Evolutionary conservation across 2,329 filamentous ascomycete species (phyloP), one percentile per base, ranked within the genome.

Genomic region (Stagonosporopsis chrysanthemi): DNA sequence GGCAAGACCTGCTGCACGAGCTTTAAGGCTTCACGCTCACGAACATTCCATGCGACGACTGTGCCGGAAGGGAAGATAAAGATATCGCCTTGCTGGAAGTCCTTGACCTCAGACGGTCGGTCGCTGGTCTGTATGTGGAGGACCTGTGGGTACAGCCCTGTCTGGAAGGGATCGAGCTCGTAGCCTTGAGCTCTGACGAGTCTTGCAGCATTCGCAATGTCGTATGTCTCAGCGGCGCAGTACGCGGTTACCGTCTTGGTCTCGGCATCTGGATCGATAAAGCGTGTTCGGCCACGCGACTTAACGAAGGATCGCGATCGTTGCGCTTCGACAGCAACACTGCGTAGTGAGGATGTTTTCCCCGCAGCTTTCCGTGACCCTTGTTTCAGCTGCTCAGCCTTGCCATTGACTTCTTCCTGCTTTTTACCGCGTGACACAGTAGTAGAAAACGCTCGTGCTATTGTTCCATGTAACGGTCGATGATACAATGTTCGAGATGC

Each of bases 1-100:
- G 91, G 83, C 12, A 98, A 82, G 29, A 90, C 87, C 54, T 84
- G 85, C 8, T 90, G 90, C 15, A 76, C 68, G 15, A 75, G 62
- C 42, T 66, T 63, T 35, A 75, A 39, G 15, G 92, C 88, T 17
- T 92, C 86, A 55, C 89, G 86, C 59, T 92, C 85, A 0, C 91
- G 88, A 1, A 97, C 82, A 5, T 91, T 90, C 95, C 95, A 99
- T 23, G 91, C 89, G 6, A 98, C 95, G 7, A 98, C 85, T 12
- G 93, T 96, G 11, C 95, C 95, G 0, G 93, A 97, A 8, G 94
- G 92, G 65, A 99, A 99, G 54, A 99, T 88, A 72, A 98, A 98
- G 47, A 98, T 87, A 77, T 99, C 95, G 31, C 92, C 93, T 45
- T 72, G 70, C 35, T 71, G 86, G 84, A 75, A 70, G 81, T 81